Evolutionary conservation across 2,329 filamentous ascomycete species (phyloP), one percentile per base, ranked within the genome.

Genomic region (Fusarium ambrosium): DNA sequence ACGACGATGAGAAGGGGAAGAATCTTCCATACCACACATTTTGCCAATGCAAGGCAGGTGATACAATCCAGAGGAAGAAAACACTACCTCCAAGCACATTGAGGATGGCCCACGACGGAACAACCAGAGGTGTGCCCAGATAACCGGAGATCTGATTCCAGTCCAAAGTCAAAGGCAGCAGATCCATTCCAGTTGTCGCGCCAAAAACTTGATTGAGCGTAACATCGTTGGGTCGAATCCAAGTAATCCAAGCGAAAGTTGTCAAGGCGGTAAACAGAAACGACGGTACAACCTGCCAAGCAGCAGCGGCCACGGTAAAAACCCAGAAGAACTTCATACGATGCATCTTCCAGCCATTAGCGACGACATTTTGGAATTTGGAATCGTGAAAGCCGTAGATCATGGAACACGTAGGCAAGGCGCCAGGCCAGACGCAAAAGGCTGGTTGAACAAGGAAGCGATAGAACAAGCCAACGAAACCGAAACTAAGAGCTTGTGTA

Each of bases 401-500:
- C 69, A 85, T 79, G 16, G 81, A 83, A 22, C 81, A 80, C 41
- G 84, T 84, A 8, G 82, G 81, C n/a, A 85, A 68, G 1, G 82
- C 80, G 3, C 78, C 79, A 0, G 84, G 84, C 83, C 84, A 85
- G 62, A 85, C 81, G 70, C 84, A 82, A 37, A 69, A 69, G 16
- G 83, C 83, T 2, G 83, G 83, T 51, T 82, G 77, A 11, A 85
- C 82, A 1, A 85, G 78, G 78, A 81, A 85, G 10, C 79, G 78
- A 6, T 79, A 70, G 11, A 81, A 76, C 24, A 85, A 68, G 2
- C 84, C 84, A 7, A 83, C 83, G 18, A 85, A 76, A 5, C 84
- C 84, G 61, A 84, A 84, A 2, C 83, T 83, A 6, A 84, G 78
- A 11, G 84, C 72, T 58, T 85, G 83, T 20, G 82, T 83, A 32